Conservation (phyloP, 805 yeast genomes). For the Monosporozyma unispora region DNA sequence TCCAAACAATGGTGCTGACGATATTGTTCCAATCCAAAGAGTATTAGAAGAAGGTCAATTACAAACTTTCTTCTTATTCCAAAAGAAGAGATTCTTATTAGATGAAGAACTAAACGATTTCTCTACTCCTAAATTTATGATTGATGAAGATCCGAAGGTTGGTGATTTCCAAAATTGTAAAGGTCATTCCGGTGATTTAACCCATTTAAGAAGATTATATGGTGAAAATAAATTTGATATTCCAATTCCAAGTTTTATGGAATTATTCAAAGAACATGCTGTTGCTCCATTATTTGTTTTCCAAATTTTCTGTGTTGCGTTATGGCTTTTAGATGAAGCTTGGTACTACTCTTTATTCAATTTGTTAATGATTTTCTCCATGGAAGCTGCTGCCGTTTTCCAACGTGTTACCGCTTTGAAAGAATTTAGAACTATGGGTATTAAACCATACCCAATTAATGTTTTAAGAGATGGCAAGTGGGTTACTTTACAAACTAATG, state of each 20-base stretch:
- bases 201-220: slow-evolving; percentile 46
- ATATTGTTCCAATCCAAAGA: slow-evolving; percentile 57
- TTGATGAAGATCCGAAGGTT: slow-evolving; percentile 51
- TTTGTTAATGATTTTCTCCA: slow-evolving; percentile 81
- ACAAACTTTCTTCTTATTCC: slow-evolving; percentile 72
- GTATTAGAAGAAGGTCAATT: slow-evolving; percentile 45
- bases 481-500: slow-evolving; percentile 59
- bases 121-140: slow-evolving; percentile 68
- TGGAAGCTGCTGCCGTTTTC: slow-evolving; percentile 90
- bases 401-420: slow-evolving; percentile 91
- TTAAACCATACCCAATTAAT: slow-evolving; percentile 76
- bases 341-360: slow-evolving; percentile 94
- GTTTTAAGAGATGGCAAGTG: slow-evolving; percentile 66
- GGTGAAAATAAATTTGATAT: slow-evolving; percentile 89
- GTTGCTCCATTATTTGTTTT: slow-evolving; percentile 97
- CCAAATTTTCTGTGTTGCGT: slow-evolving; percentile 89
- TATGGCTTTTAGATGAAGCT: slow-evolving; percentile 93
- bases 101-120: slow-evolving; percentile 46
- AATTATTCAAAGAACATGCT: slow-evolving; percentile 92
- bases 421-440: slow-evolving; percentile 95
- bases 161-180: slow-evolving; percentile 44
- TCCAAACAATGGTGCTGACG: slow-evolving; percentile 79
- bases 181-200: slow-evolving; percentile 50
- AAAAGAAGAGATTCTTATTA: slow-evolving; percentile 82
- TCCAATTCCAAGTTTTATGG: slow-evolving; percentile 86